These are phyloP conservation scores for Sarcodon aspratus DNA, from an alignment of 768 basidiomycete species.

Conservation along the genomic window DNA sequence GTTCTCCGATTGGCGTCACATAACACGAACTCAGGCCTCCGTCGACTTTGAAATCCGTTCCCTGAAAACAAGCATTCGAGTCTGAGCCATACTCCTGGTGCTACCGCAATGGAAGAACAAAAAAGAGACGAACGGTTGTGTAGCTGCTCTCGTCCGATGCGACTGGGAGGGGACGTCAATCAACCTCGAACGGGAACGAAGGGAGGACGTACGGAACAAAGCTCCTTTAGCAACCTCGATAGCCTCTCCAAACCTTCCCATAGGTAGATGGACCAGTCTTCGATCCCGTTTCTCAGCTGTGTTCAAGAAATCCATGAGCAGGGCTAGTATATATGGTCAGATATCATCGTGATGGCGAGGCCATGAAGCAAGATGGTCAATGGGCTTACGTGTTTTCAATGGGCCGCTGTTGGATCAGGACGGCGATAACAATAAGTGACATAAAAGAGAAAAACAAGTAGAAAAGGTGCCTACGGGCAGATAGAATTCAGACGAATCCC, in stretches of 20 bases:
- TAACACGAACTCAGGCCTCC: slow-evolving; percentile 90
- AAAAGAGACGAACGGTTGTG: slow-evolving; percentile 57
- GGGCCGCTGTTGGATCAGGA: slow-evolving; percentile 52
- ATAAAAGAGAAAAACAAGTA: too few relatives aligned
- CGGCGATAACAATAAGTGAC: slow-evolving; percentile 1
- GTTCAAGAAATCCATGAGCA: slow-evolving; percentile 97
- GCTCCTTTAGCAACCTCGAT: slow-evolving; percentile 90
- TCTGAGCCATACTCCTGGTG: slow-evolving; percentile 1
- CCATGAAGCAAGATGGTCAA: neutral
- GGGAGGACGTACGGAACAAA: slow-evolving; percentile 74
- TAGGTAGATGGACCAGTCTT: slow-evolving; percentile 81
- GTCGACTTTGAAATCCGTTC: slow-evolving; percentile 91
- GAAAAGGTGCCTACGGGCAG: slow-evolving; percentile 64
- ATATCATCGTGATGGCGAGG: slow-evolving; percentile 1
- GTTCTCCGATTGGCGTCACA: slow-evolving; percentile 81
- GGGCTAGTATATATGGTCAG: slow-evolving; percentile 36
- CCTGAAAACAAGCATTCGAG: slow-evolving; percentile 26
- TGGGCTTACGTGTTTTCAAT: slow-evolving; percentile 75
- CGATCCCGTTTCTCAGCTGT: slow-evolving; percentile 92
- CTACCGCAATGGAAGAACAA: neutral
- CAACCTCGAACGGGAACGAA: neutral
- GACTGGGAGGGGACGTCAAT: slow-evolving; percentile 29
- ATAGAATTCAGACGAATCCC: slow-evolving; percentile 94
- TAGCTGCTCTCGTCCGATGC: slow-evolving; percentile 96
- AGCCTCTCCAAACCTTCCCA: slow-evolving; percentile 97